Conservation (phyloP, 139 green algal species). For the Deuterostichococcus epilithicus region DNA sequence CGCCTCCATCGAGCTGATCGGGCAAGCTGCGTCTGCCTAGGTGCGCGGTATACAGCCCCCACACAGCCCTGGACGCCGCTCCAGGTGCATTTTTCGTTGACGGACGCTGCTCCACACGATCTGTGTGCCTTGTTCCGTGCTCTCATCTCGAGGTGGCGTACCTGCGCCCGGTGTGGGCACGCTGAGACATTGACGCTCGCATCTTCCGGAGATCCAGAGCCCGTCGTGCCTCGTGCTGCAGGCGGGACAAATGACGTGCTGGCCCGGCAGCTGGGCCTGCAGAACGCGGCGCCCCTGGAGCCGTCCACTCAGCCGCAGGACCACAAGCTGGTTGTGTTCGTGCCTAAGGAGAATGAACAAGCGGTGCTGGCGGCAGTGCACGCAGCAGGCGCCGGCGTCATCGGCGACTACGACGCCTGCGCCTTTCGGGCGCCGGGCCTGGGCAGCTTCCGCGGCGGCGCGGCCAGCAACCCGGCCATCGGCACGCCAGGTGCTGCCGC, state of each 20-base stretch:
- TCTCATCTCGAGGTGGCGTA: no score
- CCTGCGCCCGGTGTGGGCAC: no score
- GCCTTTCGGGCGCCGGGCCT: not conserved
- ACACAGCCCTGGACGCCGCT: not conserved
- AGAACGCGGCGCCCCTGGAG: not conserved
- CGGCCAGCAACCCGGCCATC: not conserved
- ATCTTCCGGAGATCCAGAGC: no score
- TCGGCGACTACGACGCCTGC: not conserved
- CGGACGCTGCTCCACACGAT: no score
- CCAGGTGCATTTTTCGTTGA: not conserved
- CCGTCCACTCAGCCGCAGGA: not conserved
- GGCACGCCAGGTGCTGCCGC: not conserved
- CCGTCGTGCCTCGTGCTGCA: not conserved
- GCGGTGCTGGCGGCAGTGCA: not conserved
- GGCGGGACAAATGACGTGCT: not conserved
- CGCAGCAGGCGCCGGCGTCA: not conserved
- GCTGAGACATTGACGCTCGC: no score
- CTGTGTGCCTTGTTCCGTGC: no score
- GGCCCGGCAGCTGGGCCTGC: not conserved
- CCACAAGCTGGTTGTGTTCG: not conserved
- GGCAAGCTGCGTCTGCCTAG: not conserved
- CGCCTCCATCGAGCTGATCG: no score
- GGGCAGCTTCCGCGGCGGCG: not conserved
- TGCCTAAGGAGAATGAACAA: not conserved
- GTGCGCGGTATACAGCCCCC: not conserved